Evolutionary conservation across 2,329 filamentous ascomycete species (phyloP).

Genomic region (Neurospora sp.): DNA sequence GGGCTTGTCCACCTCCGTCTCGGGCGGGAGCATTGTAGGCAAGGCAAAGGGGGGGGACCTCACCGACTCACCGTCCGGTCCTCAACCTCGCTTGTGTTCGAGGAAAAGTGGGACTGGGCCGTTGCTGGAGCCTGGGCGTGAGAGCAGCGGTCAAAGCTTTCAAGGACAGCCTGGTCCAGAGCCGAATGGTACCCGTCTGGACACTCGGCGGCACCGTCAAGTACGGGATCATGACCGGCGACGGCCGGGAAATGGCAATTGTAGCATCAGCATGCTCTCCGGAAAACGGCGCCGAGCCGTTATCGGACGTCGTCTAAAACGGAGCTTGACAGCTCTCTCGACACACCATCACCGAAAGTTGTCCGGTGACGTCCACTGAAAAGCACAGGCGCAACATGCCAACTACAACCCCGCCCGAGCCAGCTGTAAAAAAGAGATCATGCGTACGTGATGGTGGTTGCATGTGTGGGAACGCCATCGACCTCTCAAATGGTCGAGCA

Average conservation of each 20-base stretch:
- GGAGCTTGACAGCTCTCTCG: background rate
- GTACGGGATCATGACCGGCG: background rate
- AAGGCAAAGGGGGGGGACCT: background rate
- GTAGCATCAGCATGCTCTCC: background rate
- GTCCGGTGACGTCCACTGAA: background rate
- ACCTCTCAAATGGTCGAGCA: background rate
- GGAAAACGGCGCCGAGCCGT: background rate
- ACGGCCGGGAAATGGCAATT: background rate
- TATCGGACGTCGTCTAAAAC: background rate
- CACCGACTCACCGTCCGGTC: background rate
- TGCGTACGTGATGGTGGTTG: constrained; percentile 13
- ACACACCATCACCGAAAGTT: background rate
- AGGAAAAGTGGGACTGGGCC: background rate
- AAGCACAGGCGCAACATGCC: background rate
- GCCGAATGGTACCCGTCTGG: background rate
- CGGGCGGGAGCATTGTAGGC: background rate
- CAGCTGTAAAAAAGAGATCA: constrained; percentile 13
- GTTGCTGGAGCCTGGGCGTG: background rate
- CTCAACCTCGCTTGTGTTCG: constrained; percentile 3
- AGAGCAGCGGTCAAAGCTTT: background rate
- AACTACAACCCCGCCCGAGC: constrained; percentile 10
- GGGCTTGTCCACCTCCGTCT: background rate
- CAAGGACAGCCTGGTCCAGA: background rate
- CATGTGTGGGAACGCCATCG: constrained; percentile 8
- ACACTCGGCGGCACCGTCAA: background rate